Conservation (phyloP, 805 yeast genomes). For the Ogataea dorogensis region DNA sequence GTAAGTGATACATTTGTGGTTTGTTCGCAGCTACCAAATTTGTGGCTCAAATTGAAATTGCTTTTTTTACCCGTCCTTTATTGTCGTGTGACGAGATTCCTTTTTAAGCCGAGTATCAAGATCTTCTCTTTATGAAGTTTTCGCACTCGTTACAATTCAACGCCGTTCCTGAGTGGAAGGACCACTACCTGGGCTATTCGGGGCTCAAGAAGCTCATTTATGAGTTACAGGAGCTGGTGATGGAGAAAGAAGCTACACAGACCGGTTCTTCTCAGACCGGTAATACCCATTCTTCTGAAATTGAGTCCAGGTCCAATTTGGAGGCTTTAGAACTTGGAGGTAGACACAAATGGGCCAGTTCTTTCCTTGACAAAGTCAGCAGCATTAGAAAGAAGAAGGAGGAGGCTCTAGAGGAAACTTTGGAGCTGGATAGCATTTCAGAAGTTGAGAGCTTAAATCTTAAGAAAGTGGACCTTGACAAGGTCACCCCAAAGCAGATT, state of each 20-base stretch:
- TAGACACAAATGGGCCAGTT: slow-evolving; percentile 14
- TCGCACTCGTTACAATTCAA: slow-evolving; percentile 49
- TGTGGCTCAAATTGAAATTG: not conserved
- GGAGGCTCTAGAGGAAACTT: slow-evolving; percentile 17
- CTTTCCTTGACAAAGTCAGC: slow-evolving; percentile 20
- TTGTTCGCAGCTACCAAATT: too few species aligned
- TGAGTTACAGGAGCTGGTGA: slow-evolving; percentile 43
- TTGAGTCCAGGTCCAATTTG: slow-evolving; percentile 16
- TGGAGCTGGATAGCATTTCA: slow-evolving; percentile 18
- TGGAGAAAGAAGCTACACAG: slow-evolving; percentile 19
- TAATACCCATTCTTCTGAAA: slow-evolving; percentile 14
- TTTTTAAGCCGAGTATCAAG: slow-evolving; percentile 4
- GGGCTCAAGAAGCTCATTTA: slow-evolving; percentile 57
- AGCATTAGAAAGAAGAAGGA: slow-evolving; percentile 12
- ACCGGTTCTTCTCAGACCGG: slow-evolving; percentile 19
- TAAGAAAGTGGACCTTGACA: slow-evolving; percentile 22
- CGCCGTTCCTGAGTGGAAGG: slow-evolving; percentile 56
- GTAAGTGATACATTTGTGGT: too few species aligned
- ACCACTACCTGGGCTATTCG: slow-evolving; percentile 43
- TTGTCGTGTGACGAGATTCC: slow-evolving; percentile 12
- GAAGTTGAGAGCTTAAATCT: slow-evolving; percentile 10
- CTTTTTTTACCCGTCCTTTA: slow-evolving; percentile 25
- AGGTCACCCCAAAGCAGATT: slow-evolving; percentile 39
- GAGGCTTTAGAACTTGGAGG: slow-evolving; percentile 15
- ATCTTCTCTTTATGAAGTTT: slow-evolving; percentile 41